phyloP scores from a whole-genome alignment of 129 eudicot species.

The Centaurea solstitialis region DNA sequence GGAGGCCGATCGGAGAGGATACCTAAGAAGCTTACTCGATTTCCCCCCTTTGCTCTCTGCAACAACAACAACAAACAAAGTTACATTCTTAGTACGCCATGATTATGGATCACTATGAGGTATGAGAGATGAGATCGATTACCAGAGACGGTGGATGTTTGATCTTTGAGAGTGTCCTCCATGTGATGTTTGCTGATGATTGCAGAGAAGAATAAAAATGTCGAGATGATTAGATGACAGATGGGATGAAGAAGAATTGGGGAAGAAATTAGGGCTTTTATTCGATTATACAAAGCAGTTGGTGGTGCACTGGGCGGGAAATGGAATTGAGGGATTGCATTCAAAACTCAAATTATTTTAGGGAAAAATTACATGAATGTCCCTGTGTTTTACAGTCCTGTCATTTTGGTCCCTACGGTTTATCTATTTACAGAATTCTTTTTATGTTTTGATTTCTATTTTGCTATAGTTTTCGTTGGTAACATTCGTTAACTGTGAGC shows the following conservation, averaged over 20 bases:
- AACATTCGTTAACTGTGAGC: no score
- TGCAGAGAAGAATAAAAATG: slow-evolving; percentile 1
- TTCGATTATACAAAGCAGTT: background rate
- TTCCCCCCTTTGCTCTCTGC: slow-evolving; percentile 44
- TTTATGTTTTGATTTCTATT: background rate
- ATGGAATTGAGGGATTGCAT: slow-evolving; percentile 5
- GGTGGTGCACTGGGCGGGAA: slow-evolving; percentile 34
- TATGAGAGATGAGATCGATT: background rate
- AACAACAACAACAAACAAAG: slow-evolving; percentile 1
- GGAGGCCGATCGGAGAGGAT: slow-evolving; percentile 79
- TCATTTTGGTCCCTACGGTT: background rate
- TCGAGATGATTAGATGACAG: background rate
- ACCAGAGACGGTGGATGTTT: slow-evolving; percentile 45
- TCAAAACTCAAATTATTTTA: slow-evolving; percentile 22
- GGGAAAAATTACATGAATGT: background rate
- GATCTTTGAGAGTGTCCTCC: slow-evolving; percentile 44
- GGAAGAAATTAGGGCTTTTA: slow-evolving; percentile 37
- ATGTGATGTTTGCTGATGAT: slow-evolving; percentile 14
- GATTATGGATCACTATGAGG: background rate
- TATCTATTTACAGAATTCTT: background rate
- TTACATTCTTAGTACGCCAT: background rate
- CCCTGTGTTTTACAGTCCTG: background rate
- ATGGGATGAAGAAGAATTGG: slow-evolving; percentile 22
- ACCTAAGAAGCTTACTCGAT: slow-evolving; percentile 56
- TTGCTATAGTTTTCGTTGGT: no score